A percentile compares a stretch with the other conserved stretches of the same genome.
phyloP scores from a whole-genome alignment of 1,139 yeast species.

The Suhomyces coccinellae region DNA sequence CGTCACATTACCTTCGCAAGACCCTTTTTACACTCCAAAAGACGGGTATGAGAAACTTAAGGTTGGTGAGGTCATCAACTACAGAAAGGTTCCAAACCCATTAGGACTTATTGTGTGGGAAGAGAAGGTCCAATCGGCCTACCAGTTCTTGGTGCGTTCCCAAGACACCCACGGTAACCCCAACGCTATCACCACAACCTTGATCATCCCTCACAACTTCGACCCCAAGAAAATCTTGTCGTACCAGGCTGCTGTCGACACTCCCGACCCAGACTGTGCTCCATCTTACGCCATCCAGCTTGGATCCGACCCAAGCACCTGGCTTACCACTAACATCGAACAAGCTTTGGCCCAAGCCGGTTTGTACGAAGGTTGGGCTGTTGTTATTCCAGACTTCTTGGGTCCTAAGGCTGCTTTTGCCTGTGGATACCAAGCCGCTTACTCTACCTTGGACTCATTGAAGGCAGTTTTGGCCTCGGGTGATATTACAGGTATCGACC shows the following conservation, averaged over 20 bases:
- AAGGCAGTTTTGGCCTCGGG: slow-evolving; percentile 26
- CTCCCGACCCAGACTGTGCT: slow-evolving; percentile 30
- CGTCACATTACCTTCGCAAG: slow-evolving; percentile 15
- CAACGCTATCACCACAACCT: slow-evolving; percentile 31
- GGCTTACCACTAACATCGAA: slow-evolving; percentile 10
- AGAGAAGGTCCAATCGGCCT: slow-evolving; percentile 23
- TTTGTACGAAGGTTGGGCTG: slow-evolving; percentile 33
- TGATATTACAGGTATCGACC: slow-evolving; percentile 25
- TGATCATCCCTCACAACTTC: slow-evolving; percentile 33
- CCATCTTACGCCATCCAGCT: slow-evolving; percentile 31
- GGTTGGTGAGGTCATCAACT: slow-evolving; percentile 29
- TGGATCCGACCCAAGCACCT: slow-evolving; percentile 19
- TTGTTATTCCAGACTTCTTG: slow-evolving; percentile 36
- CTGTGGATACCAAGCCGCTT: slow-evolving; percentile 32
- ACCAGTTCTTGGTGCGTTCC: slow-evolving; percentile 39
- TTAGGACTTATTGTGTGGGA: slow-evolving; percentile 6
- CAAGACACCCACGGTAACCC: slow-evolving; percentile 35
- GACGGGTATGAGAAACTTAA: slow-evolving; percentile 24
- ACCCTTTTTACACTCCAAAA: slow-evolving; percentile 31
- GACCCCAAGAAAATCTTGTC: slow-evolving; percentile 31
- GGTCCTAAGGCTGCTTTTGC: slow-evolving; percentile 31
- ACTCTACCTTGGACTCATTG: slow-evolving; percentile 29
- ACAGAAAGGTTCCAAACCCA: slow-evolving; percentile 17
- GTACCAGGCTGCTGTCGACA: slow-evolving; percentile 37
- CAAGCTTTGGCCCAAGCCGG: slow-evolving; percentile 12